Evolutionary conservation across 345 rosid species (phyloP).

Genomic region (Eucalyptus coolabah): DNA sequence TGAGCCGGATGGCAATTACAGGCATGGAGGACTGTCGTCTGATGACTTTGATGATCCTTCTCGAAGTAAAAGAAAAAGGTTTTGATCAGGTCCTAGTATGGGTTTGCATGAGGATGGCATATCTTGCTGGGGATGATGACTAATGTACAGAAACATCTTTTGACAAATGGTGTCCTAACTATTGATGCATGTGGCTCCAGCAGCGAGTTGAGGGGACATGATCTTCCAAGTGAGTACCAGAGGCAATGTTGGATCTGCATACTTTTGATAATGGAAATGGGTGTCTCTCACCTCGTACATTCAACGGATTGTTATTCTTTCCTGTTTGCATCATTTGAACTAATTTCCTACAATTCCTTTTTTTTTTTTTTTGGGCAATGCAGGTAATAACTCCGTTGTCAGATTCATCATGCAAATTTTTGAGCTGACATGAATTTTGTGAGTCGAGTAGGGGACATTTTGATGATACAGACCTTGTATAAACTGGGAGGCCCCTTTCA

Average conservation of each 20-base stretch:
- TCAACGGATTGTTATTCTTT: neutral
- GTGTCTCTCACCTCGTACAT: neutral
- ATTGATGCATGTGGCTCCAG: neutral
- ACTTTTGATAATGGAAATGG: neutral
- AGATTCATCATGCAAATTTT: neutral
- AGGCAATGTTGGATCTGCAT: neutral
- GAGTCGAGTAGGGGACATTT: neutral
- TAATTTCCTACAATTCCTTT: neutral
- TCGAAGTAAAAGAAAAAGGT: conserved; percentile 48
- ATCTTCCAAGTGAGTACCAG: neutral
- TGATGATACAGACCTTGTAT: neutral
- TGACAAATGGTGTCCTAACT: neutral
- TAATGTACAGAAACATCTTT: neutral
- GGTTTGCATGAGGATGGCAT: neutral
- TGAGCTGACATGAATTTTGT: neutral
- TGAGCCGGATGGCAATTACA: conserved; percentile 52
- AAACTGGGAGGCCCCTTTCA: neutral
- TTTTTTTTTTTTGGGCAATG: neutral
- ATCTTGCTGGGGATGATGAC: neutral
- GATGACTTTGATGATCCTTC: conserved; percentile 42
- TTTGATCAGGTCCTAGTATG: conserved; percentile 9
- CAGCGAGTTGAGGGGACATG: neutral
- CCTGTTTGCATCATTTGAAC: neutral
- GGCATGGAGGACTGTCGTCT: conserved; percentile 26
- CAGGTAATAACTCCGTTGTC: neutral